Percentiles rank a stretch among this genome's conserved stretches.
phyloP scores from a whole-genome alignment of 352 stramenopile species.

The Pythium grandisporangium region DNA sequence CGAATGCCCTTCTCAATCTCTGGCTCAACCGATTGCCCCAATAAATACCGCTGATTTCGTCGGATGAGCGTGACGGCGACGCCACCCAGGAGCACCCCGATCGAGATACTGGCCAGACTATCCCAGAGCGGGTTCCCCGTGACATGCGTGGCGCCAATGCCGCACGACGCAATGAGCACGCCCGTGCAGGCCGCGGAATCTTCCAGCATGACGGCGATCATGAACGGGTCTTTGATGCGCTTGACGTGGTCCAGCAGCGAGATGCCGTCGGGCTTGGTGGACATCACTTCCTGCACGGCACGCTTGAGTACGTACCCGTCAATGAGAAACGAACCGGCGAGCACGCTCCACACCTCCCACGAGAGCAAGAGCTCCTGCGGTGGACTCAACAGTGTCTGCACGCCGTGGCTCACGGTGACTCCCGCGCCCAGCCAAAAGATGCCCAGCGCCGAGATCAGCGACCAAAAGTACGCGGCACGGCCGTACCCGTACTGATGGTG shows the following conservation, averaged over 20 bases:
- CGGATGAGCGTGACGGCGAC: constrained; percentile 90
- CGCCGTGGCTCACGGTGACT: constrained; percentile 91
- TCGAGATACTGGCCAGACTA: constrained; percentile 92
- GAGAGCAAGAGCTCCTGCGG: constrained; percentile 55
- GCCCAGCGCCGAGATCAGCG: constrained; percentile 95
- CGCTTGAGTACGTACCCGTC: constrained; percentile 95
- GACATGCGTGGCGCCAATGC: constrained; percentile 89
- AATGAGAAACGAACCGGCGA: constrained; percentile 91
- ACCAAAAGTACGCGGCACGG: constrained; percentile 98
- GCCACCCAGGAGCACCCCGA: constrained; percentile 90
- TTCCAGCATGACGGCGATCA: constrained; percentile 95
- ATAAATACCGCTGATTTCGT: constrained; percentile 95
- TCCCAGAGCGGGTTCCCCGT: constrained; percentile 94
- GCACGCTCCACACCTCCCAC: constrained; percentile 93
- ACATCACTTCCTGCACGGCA: constrained; percentile 80
- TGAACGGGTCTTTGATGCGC: constrained; percentile 92
- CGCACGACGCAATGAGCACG: constrained; percentile 92
- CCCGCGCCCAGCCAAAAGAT: constrained; percentile 97
- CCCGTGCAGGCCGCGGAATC: constrained; percentile 95
- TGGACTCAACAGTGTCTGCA: constrained; percentile 73
- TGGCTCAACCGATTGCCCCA: constrained; percentile 93
- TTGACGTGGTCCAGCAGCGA: constrained; percentile 63
- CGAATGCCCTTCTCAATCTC: constrained; percentile 85
- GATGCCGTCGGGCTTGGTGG: constrained; percentile 64
- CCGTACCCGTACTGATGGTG: constrained; percentile 97